Evolutionary conservation across 257 asterid genomes (phyloP).

Genomic region (Leonotis leonurus): DNA sequence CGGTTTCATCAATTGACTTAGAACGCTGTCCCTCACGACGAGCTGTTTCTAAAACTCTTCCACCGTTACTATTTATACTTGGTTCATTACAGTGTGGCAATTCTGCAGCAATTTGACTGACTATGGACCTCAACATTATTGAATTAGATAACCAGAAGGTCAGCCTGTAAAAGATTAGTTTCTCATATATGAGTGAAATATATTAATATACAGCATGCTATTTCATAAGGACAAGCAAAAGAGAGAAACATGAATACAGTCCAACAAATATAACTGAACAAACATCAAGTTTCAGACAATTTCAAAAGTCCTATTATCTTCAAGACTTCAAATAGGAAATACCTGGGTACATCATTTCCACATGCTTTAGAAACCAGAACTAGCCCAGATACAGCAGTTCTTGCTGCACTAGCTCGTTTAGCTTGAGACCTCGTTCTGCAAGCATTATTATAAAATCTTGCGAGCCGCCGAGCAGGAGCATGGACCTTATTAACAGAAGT

Average conservation of each 20-base stretch:
- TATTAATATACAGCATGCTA: too few species aligned
- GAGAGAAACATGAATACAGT: background rate
- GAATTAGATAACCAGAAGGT: conserved; percentile 91
- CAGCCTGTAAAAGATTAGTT: conserved; percentile 43
- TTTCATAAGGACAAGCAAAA: background rate
- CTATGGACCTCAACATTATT: conserved; percentile 75
- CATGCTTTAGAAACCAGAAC: conserved; percentile 87
- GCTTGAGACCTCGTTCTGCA: conserved; percentile 46
- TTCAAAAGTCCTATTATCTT: too few species aligned
- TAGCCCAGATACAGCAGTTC: conserved; percentile 75
- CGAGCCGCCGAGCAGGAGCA: conserved; percentile 82
- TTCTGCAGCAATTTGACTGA: conserved; percentile 61
- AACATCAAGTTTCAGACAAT: background rate
- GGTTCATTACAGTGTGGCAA: conserved; percentile 25
- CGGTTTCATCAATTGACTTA: conserved; percentile 35
- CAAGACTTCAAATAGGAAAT: background rate
- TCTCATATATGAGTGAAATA: background rate
- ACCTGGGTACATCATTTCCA: conserved; percentile 93
- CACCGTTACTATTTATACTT: conserved; percentile 10
- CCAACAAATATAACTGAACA: background rate
- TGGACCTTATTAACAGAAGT: conserved; percentile 73
- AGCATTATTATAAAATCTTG: conserved; percentile 66
- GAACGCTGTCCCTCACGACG: conserved; percentile 16
- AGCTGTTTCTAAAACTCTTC: background rate
- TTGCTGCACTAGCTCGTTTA: conserved; percentile 72